Base-by-base conservation (phyloP, 2,329 filamentous ascomycete species). In the Mycosphaerella sp. region DNA sequence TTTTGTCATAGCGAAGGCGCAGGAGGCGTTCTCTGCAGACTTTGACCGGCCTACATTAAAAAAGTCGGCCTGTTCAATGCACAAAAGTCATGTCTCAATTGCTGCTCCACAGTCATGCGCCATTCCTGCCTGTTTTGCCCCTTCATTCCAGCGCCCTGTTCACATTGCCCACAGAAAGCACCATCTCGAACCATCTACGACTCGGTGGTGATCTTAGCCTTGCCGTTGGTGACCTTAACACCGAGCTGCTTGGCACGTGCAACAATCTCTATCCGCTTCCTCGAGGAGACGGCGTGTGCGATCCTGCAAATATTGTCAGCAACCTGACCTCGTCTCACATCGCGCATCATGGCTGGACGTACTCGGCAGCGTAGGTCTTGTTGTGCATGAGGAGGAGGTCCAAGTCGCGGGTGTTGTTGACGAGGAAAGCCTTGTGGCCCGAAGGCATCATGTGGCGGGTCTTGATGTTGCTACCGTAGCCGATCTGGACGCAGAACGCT, bases 331-430 rank as follows among this genome's bases (percentile, higher is more conserved):
- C 29, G 21, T 49, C 9, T 17, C 9, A 10, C 9, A 21, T 50
- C n/a, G 45, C 26, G 21, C 34, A 41, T 12, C 4, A 17, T 11
- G 71, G 62, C 55, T 54, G 32, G 43, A 83, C 89, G 70, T 90
- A 96, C 91, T 98, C 93, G 74, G 93, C 93, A 75, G 93, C 93
- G 80, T 89, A 96, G 78, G 90, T 95, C 76, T 87, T 86, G 89
- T 97, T 97, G 87, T 98, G 93, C 93, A 98, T 98, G 71, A 98
- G 83, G 72, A 98, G 86, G 62, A 98, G 87, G 78, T 98, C 92
- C 72, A 98, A 86, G 70, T 98, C 93, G 75, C 86, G 83, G 77
- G 83, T 77, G 84, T 98, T 98, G 86, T 86, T 89, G 80, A 98
- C 93, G 74, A 97, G 85, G 87, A 98, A 98, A 66, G 92, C 89